Evolutionary conservation across 2,329 filamentous ascomycete genomes (phyloP), one percentile per base, ranked within the genome.

Genomic region (Clarireedia sp.): DNA sequence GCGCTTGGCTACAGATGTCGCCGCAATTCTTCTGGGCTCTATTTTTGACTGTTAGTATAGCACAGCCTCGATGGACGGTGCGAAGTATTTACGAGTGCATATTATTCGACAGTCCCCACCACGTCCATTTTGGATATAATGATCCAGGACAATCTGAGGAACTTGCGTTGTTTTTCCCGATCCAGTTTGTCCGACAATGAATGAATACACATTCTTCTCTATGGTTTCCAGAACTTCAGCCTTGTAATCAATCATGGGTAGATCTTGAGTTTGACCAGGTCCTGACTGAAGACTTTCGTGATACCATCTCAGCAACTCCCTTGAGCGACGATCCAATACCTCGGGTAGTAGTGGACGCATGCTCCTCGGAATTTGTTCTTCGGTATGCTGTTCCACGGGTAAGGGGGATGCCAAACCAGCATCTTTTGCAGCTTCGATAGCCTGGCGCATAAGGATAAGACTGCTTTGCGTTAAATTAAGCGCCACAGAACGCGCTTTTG

Each of bases 141-240:
- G 87, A 65, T 97, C 92, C 1, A 97, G 76, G 46, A 99, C 78
- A 69, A 97, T 96, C 69, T 97, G 94, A 37, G 97, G 89, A 2
- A 90, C 91, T 70, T 99, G 94, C 0, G 92, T 97, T 51, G 89
- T 95, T 71, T 97, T 97, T 67, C 92, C 92, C 26, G 89, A 95
- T 50, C 92, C 92, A 2, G 92, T 97, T 72, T 96, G 91, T 60
- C 92, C 92, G 40, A 90, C 92, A 63, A 97, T 90, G 66, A 99
- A 96, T 2, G 89, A 95, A 54, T 96, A 89, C 68, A 95, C 84
- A 64, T 91, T 83, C 3, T 78, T 74, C 33, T 78, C 78, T 50
- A 97, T 86, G 12, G 92, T 91, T 63, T 94, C 81, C 59, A 96
- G 83, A 29, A 99, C 79, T 66, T 94, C 86, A 48, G 82, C 84